A percentile compares a stretch with the other conserved stretches of the same genome.
These are phyloP conservation scores for Chaetomiaceae sp. DNA, from an alignment of 2,329 filamentous ascomycete genomes.

Conservation along the genomic window DNA sequence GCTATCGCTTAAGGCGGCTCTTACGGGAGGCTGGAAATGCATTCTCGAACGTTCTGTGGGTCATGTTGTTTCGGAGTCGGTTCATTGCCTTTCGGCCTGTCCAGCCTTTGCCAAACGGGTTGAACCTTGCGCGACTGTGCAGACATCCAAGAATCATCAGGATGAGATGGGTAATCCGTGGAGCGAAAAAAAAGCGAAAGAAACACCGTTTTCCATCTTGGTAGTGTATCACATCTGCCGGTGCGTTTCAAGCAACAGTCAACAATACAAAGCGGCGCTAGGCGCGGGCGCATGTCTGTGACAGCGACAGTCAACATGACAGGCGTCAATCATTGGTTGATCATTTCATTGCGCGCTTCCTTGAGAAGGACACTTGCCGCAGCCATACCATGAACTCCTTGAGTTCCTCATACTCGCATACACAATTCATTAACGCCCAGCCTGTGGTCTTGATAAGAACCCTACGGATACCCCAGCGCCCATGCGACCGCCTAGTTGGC, in stretches of 20 bases:
- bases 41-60: constrained; percentile 46
- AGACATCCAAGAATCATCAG: too few species aligned
- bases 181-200: too few species aligned
- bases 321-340: constrained; percentile 12
- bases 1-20: constrained; percentile 19
- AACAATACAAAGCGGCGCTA: constrained; percentile 3
- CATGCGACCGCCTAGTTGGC: constrained; percentile 1
- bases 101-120: too few species aligned
- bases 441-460: too few species aligned
- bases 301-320: constrained; percentile 6
- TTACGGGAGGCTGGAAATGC: constrained; percentile 12
- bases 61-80: neutral
- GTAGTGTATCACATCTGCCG: neutral
- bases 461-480: constrained; percentile 1
- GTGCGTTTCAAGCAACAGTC: neutral
- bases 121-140: too few species aligned
- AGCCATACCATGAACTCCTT: constrained; percentile 1
- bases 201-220: neutral
- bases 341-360: neutral
- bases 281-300: constrained; percentile 1
- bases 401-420: neutral
- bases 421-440: neutral
- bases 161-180: too few species aligned
- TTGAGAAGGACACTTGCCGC: too few species aligned
- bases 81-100: neutral